Conservation (phyloP, 768 basidiomycete species). For the Agrocybe chaxingu region DNA sequence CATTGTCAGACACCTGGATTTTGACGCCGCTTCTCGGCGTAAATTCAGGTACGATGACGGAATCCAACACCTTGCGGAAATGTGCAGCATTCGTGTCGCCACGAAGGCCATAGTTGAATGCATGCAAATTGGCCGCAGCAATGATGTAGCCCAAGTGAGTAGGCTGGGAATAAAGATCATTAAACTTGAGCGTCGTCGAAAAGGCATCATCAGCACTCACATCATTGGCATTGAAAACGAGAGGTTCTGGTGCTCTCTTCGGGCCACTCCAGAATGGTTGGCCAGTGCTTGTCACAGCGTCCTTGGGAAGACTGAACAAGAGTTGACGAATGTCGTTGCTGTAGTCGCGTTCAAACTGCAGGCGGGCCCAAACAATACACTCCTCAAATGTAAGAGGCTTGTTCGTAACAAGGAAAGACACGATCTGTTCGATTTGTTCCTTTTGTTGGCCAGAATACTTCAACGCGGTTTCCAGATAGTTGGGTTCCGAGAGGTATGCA, state of each 20-base stretch:
- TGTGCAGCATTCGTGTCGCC: slow-evolving; percentile 77
- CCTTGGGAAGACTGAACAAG: slow-evolving; percentile 91
- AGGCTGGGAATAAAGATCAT: slow-evolving; percentile 42
- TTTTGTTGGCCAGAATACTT: slow-evolving; percentile 91
- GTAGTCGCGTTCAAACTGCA: slow-evolving; percentile 94
- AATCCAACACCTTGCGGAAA: slow-evolving; percentile 83
- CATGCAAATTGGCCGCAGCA: slow-evolving; percentile 93
- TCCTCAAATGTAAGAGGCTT: slow-evolving; percentile 96
- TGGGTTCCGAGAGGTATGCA: slow-evolving; percentile 94
- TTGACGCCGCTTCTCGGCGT: slow-evolving; percentile 90
- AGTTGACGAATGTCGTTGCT: slow-evolving; percentile 92
- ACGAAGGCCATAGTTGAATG: slow-evolving; percentile 95
- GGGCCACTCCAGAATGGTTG: slow-evolving; percentile 99
- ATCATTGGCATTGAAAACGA: slow-evolving; percentile 82
- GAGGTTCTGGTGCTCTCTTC: slow-evolving; percentile 91
- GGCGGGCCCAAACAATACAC: slow-evolving; percentile 94
- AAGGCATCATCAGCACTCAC: slow-evolving; percentile 45
- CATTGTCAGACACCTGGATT: slow-evolving; percentile 90
- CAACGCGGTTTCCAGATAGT: slow-evolving; percentile 86
- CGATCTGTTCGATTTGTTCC: slow-evolving; percentile 85
- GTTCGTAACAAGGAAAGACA: slow-evolving; percentile 85
- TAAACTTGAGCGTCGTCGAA: slow-evolving; percentile 9
- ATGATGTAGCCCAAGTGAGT: slow-evolving; percentile 87
- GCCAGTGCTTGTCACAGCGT: slow-evolving; percentile 85
- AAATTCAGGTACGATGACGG: slow-evolving; percentile 87